A percentile compares a stretch with the other conserved stretches of the same genome.
Evolutionary conservation across 352 stramenopile species (phyloP).

Genomic region (Blastocystis sp.): DNA sequence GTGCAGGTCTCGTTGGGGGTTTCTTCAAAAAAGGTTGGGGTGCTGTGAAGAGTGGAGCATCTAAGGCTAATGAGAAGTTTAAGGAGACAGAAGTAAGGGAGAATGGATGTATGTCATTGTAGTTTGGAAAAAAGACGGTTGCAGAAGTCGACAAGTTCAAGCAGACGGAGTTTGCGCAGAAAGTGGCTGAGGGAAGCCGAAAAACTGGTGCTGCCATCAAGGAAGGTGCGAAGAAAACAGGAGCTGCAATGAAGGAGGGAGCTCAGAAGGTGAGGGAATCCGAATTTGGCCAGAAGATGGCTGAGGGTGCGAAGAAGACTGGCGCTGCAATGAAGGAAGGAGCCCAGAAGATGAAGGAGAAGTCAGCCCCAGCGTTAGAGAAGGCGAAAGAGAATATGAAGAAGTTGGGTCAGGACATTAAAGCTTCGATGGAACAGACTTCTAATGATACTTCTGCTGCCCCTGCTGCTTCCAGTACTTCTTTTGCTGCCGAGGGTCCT

Average conservation of each 20-base stretch:
- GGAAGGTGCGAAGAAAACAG: conserved; percentile 28
- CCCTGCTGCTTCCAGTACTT: no score
- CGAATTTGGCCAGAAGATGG: conserved; percentile 46
- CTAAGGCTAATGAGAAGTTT: conserved; percentile 44
- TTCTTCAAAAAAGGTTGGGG: conserved; percentile 52
- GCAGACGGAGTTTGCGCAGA: conserved; percentile 58
- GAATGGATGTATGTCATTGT: not conserved
- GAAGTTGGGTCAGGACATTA: not conserved
- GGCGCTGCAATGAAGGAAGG: conserved; percentile 41
- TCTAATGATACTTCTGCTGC: not conserved
- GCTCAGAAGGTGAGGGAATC: conserved; percentile 26
- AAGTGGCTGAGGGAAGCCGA: conserved; percentile 17
- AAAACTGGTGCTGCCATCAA: conserved; percentile 23
- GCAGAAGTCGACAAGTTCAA: conserved; percentile 43
- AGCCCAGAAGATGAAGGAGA: conserved; percentile 37
- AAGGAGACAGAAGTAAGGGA: conserved; percentile 10
- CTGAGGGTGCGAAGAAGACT: conserved; percentile 26
- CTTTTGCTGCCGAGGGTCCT: not conserved
- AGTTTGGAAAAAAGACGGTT: conserved; percentile 53
- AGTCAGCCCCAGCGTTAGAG: not conserved
- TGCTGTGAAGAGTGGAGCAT: not conserved
- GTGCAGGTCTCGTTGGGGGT: not conserved
- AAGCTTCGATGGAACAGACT: not conserved
- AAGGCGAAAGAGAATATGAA: conserved; percentile 11
- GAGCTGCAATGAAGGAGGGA: conserved; percentile 35